These are phyloP conservation scores for Jatropha curcas DNA, from an alignment of 345 rosid genomes.

Conservation along the genomic window DNA sequence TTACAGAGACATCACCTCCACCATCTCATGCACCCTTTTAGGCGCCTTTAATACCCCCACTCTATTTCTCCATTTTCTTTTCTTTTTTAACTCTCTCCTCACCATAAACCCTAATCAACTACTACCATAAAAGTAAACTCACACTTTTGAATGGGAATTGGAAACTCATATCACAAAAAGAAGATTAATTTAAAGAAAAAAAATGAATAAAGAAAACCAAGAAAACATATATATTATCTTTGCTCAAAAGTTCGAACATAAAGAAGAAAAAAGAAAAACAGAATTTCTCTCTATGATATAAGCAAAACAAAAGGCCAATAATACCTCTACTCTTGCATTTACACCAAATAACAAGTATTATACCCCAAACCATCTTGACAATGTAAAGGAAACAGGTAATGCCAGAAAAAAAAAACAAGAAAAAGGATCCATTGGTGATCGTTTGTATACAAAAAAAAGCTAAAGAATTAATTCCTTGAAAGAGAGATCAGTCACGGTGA, in stretches of 20 bases:
- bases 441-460: constrained; percentile 21
- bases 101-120: constrained; percentile 17
- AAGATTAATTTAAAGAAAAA: background rate
- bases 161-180: background rate
- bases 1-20: constrained; percentile 28
- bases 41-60: background rate
- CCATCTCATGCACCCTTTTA: constrained; percentile 20
- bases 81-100: background rate
- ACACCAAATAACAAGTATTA: constrained; percentile 10
- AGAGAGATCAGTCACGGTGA: constrained; percentile 27
- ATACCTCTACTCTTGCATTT: constrained; percentile 26
- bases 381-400: constrained; percentile 10
- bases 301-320: constrained; percentile 12
- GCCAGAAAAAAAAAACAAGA: background rate
- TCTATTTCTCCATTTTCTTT: background rate
- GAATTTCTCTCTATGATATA: constrained; percentile 15
- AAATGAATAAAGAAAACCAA: constrained; percentile 1
- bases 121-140: background rate
- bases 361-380: constrained; percentile 7
- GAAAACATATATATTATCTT: constrained; percentile 16
- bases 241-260: background rate
- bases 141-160: constrained; percentile 5
- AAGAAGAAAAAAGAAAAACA: constrained; percentile 17
- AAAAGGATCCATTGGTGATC: background rate
- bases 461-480: constrained; percentile 9